Percentiles rank a stretch among this genome's conserved stretches.
These are phyloP conservation scores for Clathrospora elynae DNA, from an alignment of 2,329 filamentous ascomycete species.

Conservation along the genomic window DNA sequence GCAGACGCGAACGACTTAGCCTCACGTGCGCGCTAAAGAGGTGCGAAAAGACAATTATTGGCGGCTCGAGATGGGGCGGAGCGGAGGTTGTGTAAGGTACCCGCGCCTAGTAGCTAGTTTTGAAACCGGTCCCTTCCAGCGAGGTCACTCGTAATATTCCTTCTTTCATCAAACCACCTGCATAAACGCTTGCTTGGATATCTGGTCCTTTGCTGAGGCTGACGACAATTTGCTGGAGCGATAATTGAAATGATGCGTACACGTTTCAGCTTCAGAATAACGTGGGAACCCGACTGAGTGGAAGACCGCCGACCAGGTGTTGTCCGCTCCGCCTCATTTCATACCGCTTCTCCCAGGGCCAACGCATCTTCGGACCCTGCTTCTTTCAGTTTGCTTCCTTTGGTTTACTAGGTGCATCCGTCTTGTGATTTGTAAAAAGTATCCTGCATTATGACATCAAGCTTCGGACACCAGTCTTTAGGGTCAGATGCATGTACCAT, in stretches of 20 bases:
- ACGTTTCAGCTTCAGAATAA: slow-evolving; percentile 21
- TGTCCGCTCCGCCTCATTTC: slow-evolving; percentile 17
- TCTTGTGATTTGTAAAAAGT: slow-evolving; percentile 24
- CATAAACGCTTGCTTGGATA: slow-evolving; percentile 8
- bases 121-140: not conserved
- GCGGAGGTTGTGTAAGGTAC: slow-evolving; percentile 1
- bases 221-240: slow-evolving; percentile 3
- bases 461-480: slow-evolving; percentile 10
- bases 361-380: slow-evolving; percentile 22
- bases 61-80: slow-evolving; percentile 2
- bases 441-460: slow-evolving; percentile 31
- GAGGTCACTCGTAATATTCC: slow-evolving; percentile 6
- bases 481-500: slow-evolving; percentile 12
- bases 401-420: slow-evolving; percentile 12
- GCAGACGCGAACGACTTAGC: no score
- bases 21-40: no score
- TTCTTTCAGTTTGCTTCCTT: slow-evolving; percentile 11
- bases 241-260: slow-evolving; percentile 9
- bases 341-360: slow-evolving; percentile 14
- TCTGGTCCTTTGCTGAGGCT: not conserved
- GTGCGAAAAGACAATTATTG: no score
- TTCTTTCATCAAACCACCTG: slow-evolving; percentile 14
- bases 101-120: slow-evolving; percentile 2
- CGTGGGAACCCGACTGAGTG: slow-evolving; percentile 13
- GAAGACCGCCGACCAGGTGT: slow-evolving; percentile 2